Percentiles rank a stretch among this genome's conserved stretches.
Conservation (phyloP, 2,329 filamentous ascomycete genomes). For the Corinectria fuckeliana region DNA sequence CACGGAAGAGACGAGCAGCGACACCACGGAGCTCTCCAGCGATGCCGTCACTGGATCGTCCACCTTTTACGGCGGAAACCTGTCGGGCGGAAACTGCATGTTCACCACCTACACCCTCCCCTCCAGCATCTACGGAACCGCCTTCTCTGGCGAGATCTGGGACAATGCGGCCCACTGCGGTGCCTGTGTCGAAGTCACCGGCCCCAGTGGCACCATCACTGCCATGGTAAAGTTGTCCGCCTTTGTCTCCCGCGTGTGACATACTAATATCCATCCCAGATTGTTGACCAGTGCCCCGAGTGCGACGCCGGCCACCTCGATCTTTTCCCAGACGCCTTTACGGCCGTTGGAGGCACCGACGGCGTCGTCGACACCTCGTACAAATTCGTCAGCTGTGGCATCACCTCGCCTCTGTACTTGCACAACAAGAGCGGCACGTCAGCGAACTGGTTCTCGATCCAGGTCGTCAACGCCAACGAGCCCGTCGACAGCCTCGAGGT, state of each 20-base stretch:
- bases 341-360: constrained; percentile 44
- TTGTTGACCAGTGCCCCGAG: constrained; percentile 55
- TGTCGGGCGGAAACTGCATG: constrained; percentile 66
- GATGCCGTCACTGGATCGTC: constrained; percentile 28
- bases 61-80: constrained; percentile 62
- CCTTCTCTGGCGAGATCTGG: constrained; percentile 66
- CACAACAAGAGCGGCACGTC: constrained; percentile 54
- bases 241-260: neutral
- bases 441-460: constrained; percentile 53
- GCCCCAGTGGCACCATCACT: constrained; percentile 62
- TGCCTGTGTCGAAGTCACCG: constrained; percentile 65
- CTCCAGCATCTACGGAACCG: constrained; percentile 64
- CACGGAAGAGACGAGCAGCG: neutral
- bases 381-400: constrained; percentile 48
- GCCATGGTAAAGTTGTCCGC: constrained; percentile 61
- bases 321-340: constrained; percentile 53
- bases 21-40: constrained; percentile 15
- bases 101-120: constrained; percentile 70
- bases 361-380: constrained; percentile 47
- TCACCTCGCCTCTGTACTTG: constrained; percentile 49
- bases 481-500: constrained; percentile 64
- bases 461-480: constrained; percentile 68
- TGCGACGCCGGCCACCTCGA: constrained; percentile 51
- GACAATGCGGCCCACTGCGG: constrained; percentile 63
- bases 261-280: constrained; percentile 33